A percentile compares a stretch with the other conserved stretches of the same genome.
These are phyloP conservation scores for Ustilago curta DNA, from an alignment of 1,284 basidiomycete genomes.

Conservation along the genomic window DNA sequence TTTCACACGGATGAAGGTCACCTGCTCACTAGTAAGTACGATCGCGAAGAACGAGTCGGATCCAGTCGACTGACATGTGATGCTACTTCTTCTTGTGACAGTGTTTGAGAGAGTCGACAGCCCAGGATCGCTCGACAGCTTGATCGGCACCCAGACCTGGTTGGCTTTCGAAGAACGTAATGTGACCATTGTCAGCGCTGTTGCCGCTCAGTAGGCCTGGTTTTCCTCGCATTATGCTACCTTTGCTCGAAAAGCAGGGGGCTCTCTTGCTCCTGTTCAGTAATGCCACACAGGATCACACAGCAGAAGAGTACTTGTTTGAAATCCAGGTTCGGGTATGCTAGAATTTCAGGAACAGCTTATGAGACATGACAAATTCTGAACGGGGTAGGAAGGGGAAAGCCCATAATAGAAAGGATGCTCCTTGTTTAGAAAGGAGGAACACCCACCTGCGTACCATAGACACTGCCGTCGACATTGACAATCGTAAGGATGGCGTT, in stretches of 20 bases:
- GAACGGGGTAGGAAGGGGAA: background rate
- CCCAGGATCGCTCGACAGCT: slow-evolving; percentile 44
- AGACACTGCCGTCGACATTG: slow-evolving; percentile 38
- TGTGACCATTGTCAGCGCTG: slow-evolving; percentile 46
- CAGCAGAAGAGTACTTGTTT: background rate
- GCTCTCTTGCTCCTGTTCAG: background rate
- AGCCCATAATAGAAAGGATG: slow-evolving; percentile 11
- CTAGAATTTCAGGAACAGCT: slow-evolving; percentile 12
- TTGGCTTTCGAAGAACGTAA: slow-evolving; percentile 49
- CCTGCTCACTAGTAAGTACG: slow-evolving; percentile 43
- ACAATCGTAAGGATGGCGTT: slow-evolving; percentile 72
- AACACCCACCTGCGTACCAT: slow-evolving; percentile 49
- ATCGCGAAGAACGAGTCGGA: too few relatives aligned
- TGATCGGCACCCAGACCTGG: slow-evolving; percentile 48
- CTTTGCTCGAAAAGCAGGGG: background rate
- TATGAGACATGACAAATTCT: background rate
- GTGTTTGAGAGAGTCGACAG: slow-evolving; percentile 49
- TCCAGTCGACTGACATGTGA: background rate
- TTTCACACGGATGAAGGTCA: slow-evolving; percentile 50
- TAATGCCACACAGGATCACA: background rate
- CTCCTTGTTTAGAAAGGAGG: slow-evolving; percentile 48
- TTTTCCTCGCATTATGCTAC: background rate
- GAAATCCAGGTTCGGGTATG: slow-evolving; percentile 18
- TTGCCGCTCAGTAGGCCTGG: slow-evolving; percentile 5
- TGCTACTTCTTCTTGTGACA: background rate